These are phyloP conservation scores for Trifolium repens DNA, from an alignment of 306 rosid genomes.

Conservation along the genomic window DNA sequence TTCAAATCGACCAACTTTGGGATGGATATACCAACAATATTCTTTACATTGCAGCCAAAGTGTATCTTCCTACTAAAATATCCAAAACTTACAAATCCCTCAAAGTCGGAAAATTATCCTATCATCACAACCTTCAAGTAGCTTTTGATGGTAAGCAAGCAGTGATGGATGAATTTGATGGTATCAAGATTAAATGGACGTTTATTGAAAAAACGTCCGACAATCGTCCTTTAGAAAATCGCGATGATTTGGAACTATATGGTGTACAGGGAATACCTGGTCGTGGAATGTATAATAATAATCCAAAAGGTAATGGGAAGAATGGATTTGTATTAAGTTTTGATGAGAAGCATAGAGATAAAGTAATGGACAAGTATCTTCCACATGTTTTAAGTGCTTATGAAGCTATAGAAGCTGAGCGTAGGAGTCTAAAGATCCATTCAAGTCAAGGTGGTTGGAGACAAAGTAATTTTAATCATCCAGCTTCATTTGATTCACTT, in stretches of 20 bases:
- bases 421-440: slow-evolving; percentile 31
- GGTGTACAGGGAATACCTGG: too few relatives aligned
- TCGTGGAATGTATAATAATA: too few relatives aligned
- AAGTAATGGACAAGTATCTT: slow-evolving; percentile 29
- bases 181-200: slow-evolving; percentile 40
- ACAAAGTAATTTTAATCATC: slow-evolving; percentile 36
- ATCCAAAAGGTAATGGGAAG: too few relatives aligned
- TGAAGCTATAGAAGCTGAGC: slow-evolving; percentile 20
- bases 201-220: background rate
- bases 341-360: slow-evolving; percentile 40
- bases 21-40: background rate
- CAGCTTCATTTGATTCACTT: slow-evolving; percentile 45
- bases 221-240: too few relatives aligned
- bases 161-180: slow-evolving; percentile 45
- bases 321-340: slow-evolving; percentile 4
- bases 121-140: background rate
- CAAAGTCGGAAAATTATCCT: slow-evolving; percentile 8
- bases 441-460: background rate
- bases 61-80: slow-evolving; percentile 8
- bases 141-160: slow-evolving; percentile 37
- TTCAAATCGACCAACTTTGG: slow-evolving; percentile 15
- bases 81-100: slow-evolving; percentile 10
- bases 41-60: slow-evolving; percentile 4
- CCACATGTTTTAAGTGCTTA: slow-evolving; percentile 21
- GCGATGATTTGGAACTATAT: too few relatives aligned